Base-by-base conservation (phyloP, 805 yeast species). In the Candida koratica region DNA sequence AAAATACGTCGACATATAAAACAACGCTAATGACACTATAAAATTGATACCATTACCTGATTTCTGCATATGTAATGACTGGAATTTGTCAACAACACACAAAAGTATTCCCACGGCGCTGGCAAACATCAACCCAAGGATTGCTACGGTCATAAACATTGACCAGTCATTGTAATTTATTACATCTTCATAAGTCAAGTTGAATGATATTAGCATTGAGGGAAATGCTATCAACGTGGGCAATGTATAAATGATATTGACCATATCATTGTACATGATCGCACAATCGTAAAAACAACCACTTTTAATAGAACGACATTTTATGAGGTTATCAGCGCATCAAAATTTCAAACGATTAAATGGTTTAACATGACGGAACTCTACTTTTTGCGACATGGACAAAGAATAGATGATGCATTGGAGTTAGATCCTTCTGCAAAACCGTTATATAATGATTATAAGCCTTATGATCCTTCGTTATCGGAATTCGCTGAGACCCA, bases 341-440 rank as follows among this genome's bases (percentile, higher is more conserved):
- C 28, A 29, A 29, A 28, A 16, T 18, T 11, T 11, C 15, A 17
- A 14, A 17, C 12, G 15, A 17, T 16, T 17, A 17, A n/a, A 31
- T 23, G 28, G 5, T 4, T 26, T 19, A 29, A 25, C 45, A 62
- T 62, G 68, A 51, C 68, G 17, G 71, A 66, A 50, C 53, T 67
- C 43, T 63, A 50, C 49, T 67, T 67, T 53, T 51, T 67, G 36
- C 68, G 73, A 40, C 73, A 67, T 50, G 71, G 69, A 17, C 52
- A 55, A 28, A 49, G 73, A 28, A 61, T 64, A 30, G 71, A 67
- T 45, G 68, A 64, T 44, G 61, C 58, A 10, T 36, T 47, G 23
- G 32, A 44, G 28, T 46, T 42, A 14, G 58, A 58, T 24, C 48
- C 56, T 11, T 23, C 32, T 4, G 59, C 61, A 13, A 38, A 36